phyloP scores from a whole-genome alignment of 371 early-diverging fungal genomes.

The Chytridiales sp. region DNA sequence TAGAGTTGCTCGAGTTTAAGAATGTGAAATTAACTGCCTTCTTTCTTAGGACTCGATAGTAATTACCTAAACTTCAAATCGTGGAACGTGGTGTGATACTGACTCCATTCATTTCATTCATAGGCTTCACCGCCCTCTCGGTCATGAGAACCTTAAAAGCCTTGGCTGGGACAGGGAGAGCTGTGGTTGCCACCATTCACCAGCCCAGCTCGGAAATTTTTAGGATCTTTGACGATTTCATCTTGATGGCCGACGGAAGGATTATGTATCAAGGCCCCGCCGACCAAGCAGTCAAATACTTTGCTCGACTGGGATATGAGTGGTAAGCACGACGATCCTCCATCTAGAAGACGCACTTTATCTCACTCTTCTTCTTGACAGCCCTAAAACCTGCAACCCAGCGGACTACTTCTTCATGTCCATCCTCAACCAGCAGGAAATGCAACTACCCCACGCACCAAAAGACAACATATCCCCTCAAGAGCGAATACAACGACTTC shows the following conservation, averaged over 20 bases:
- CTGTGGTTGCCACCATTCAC: slow-evolving; percentile 64
- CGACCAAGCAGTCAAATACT: slow-evolving; percentile 36
- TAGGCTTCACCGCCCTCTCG: slow-evolving; percentile 17
- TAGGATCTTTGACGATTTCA: slow-evolving; percentile 58
- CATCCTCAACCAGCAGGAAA: slow-evolving; percentile 21
- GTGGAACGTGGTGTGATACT: neutral
- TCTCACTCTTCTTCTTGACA: neutral
- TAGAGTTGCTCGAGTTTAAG: neutral
- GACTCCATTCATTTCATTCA: no score
- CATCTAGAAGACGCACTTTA: slow-evolving; percentile 1
- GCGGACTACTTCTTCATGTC: slow-evolving; percentile 48
- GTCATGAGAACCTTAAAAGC: slow-evolving; percentile 26
- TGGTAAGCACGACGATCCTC: slow-evolving; percentile 42
- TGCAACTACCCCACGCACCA: neutral
- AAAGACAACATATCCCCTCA: slow-evolving; percentile 2
- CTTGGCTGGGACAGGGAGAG: slow-evolving; percentile 49
- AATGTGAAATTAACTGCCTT: no score
- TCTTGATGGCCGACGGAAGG: slow-evolving; percentile 56
- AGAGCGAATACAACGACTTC: slow-evolving; percentile 21
- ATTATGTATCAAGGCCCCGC: slow-evolving; percentile 58
- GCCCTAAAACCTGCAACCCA: slow-evolving; percentile 60
- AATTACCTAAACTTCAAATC: neutral
- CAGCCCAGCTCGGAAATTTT: slow-evolving; percentile 68
- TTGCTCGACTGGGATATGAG: slow-evolving; percentile 47
- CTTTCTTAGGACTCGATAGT: neutral